phyloP scores from a whole-genome alignment of 768 basidiomycete species.

The Hortiboletus flavorubellus region DNA sequence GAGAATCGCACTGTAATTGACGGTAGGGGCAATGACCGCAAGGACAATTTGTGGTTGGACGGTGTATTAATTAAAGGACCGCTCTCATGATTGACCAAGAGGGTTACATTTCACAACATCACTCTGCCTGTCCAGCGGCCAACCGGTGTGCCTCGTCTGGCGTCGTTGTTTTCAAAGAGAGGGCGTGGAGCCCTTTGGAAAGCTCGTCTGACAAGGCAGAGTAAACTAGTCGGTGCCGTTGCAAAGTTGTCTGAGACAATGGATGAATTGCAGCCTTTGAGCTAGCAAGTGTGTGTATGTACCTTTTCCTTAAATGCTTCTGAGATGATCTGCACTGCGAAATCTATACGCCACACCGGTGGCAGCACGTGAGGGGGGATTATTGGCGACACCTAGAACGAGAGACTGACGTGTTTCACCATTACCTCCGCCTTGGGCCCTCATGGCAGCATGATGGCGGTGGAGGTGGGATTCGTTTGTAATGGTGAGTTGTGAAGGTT shows the following conservation, averaged over 20 bases:
- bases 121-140: slow-evolving; percentile 20
- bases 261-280: slow-evolving; percentile 10
- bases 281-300: slow-evolving; percentile 15
- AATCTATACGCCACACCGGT: slow-evolving; percentile 48
- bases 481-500: slow-evolving; percentile 62
- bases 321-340: slow-evolving; percentile 71
- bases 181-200: slow-evolving; percentile 66
- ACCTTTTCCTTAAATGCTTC: slow-evolving; percentile 75
- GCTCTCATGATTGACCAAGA: slow-evolving; percentile 30
- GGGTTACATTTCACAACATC: slow-evolving; percentile 22
- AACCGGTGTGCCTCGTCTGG: slow-evolving; percentile 42
- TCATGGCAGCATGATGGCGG: slow-evolving; percentile 82
- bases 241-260: slow-evolving; percentile 58
- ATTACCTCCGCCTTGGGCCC: slow-evolving; percentile 57
- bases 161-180: slow-evolving; percentile 74
- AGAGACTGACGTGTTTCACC: slow-evolving; percentile 76
- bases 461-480: slow-evolving; percentile 84
- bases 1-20: slow-evolving; percentile 21
- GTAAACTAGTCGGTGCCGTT: slow-evolving; percentile 80
- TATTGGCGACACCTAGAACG: slow-evolving; percentile 11
- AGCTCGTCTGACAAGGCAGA: slow-evolving; percentile 70
- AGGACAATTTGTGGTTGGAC: slow-evolving; percentile 19
- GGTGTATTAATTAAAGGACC: slow-evolving; percentile 28
- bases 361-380: slow-evolving; percentile 25
- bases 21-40: slow-evolving; percentile 16